A percentile compares a stretch with the other conserved stretches of the same genome.
phyloP scores from a whole-genome alignment of 306 rosid genomes.

The Cicer arietinum region DNA sequence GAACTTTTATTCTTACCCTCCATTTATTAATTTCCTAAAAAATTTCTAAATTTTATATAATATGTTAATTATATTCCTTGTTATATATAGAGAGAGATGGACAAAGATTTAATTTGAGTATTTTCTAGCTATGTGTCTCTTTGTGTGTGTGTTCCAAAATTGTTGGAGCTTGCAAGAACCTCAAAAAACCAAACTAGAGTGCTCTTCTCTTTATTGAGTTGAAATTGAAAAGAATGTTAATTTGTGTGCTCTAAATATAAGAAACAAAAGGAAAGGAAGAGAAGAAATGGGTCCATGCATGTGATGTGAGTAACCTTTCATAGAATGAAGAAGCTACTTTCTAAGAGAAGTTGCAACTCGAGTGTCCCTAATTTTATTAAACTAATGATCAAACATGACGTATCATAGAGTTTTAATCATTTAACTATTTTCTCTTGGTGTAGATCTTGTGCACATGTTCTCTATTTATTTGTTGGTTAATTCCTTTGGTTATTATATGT shows the following conservation, averaged over 20 bases:
- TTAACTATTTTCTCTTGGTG: background rate
- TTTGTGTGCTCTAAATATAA: conserved; percentile 16
- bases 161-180: conserved; percentile 39
- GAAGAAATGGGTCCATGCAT: conserved; percentile 43
- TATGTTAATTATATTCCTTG: conserved; percentile 14
- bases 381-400: conserved; percentile 47
- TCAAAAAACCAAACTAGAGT: background rate
- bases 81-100: background rate
- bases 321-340: conserved; percentile 48
- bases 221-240: conserved; percentile 25
- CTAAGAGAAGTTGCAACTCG: conserved; percentile 59
- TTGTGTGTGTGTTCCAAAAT: conserved; percentile 2
- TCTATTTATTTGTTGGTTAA: conserved; percentile 5
- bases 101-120: conserved; percentile 5
- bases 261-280: conserved; percentile 31
- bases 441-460: conserved; percentile 23
- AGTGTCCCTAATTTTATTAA: conserved; percentile 39
- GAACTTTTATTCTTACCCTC: conserved; percentile 41
- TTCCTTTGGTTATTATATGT: background rate
- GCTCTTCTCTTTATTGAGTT: background rate
- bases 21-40: conserved; percentile 11
- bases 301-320: conserved; percentile 50
- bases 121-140: background rate
- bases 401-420: conserved; percentile 1
- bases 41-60: background rate